A percentile compares a stretch with the other conserved stretches of the same genome.
These are phyloP conservation scores for Debaryomyces sp. DNA, from an alignment of 1,139 yeast species.

Conservation along the genomic window DNA sequence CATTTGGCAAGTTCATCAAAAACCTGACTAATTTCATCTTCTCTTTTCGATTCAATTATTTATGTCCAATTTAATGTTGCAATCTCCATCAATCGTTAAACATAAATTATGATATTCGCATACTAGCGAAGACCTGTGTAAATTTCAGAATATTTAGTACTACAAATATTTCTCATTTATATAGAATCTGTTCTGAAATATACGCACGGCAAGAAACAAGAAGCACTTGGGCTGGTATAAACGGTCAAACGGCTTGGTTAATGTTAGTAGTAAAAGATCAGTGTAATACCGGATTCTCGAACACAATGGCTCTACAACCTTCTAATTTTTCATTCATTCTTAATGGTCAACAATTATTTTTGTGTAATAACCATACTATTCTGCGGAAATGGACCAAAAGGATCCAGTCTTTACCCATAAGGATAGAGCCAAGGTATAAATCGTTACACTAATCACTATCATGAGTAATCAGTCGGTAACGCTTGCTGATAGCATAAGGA, in stretches of 20 bases:
- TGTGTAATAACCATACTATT: background rate
- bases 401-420: background rate
- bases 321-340: background rate
- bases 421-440: background rate
- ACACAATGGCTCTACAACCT: background rate
- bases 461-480: constrained; percentile 9
- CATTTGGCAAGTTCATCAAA: constrained; percentile 71
- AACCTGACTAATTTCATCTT: constrained; percentile 61
- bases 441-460: background rate
- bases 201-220: background rate
- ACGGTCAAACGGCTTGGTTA: background rate
- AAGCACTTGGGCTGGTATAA: background rate
- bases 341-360: background rate
- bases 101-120: background rate
- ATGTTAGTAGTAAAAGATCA: background rate
- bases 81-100: background rate
- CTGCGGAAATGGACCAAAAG: background rate
- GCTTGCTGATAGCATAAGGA: constrained; percentile 32
- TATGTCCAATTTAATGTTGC: background rate
- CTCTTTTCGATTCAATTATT: background rate
- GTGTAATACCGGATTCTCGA: background rate
- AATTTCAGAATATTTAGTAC: background rate
- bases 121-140: background rate
- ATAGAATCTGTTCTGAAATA: background rate
- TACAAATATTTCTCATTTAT: background rate